Conservation (phyloP, 257 asterid genomes). For the Nyctanthes arbortristis region DNA sequence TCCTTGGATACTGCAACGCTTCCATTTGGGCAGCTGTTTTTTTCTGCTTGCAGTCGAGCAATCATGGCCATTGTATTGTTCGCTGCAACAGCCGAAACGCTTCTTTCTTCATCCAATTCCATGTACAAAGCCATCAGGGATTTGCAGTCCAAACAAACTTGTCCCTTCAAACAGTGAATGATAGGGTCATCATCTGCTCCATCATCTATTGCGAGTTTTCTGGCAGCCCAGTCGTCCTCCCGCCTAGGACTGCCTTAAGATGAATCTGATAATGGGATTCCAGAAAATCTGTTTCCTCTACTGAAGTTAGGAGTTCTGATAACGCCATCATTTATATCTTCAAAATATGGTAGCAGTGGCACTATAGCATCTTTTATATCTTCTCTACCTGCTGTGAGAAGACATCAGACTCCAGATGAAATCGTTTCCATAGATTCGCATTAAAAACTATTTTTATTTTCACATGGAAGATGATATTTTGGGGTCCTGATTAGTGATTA, state of each 20-base stretch:
- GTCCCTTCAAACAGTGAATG: slow-evolving; percentile 47
- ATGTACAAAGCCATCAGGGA: slow-evolving; percentile 69
- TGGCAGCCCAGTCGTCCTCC: slow-evolving; percentile 31
- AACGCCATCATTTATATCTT: slow-evolving; percentile 45
- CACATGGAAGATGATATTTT: no score
- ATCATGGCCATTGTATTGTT: slow-evolving; percentile 99
- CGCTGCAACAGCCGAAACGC: slow-evolving; percentile 90
- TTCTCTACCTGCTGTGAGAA: slow-evolving; percentile 45
- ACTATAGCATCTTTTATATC: slow-evolving; percentile 39
- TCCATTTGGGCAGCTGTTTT: slow-evolving; percentile 97
- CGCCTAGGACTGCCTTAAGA: slow-evolving; percentile 79
- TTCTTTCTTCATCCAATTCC: slow-evolving; percentile 95
- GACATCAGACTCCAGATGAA: neutral
- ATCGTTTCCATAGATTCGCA: no score
- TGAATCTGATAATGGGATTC: slow-evolving; percentile 64
- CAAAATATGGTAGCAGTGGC: slow-evolving; percentile 44
- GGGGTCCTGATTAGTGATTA: no score
- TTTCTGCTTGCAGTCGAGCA: slow-evolving; percentile 83
- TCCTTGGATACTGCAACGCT: slow-evolving; percentile 91
- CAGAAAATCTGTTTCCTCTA: slow-evolving; percentile 56
- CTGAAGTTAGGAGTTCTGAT: slow-evolving; percentile 50
- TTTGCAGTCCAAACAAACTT: slow-evolving; percentile 62
- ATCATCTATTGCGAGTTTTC: slow-evolving; percentile 39
- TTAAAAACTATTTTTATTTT: no score
- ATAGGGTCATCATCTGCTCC: slow-evolving; percentile 46